A percentile compares a stretch with the other conserved stretches of the same genome.
phyloP scores from a whole-genome alignment of 2,329 filamentous ascomycete genomes.

The Colletotrichum tabaci region DNA sequence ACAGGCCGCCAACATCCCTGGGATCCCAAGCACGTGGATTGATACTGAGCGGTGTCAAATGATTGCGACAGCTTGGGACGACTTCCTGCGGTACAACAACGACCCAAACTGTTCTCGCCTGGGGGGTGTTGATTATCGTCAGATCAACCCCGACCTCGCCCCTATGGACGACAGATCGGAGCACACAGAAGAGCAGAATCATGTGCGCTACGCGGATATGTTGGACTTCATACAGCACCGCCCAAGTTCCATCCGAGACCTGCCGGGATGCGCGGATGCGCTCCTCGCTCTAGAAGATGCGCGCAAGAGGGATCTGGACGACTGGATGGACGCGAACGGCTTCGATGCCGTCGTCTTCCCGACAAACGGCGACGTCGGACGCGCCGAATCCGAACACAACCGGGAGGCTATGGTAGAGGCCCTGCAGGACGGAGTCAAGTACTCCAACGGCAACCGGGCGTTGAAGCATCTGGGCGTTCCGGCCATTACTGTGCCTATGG shows the following conservation, averaged over 20 bases:
- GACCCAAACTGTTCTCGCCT: constrained; percentile 57
- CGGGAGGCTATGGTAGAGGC: too few relatives aligned
- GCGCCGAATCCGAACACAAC: constrained; percentile 24
- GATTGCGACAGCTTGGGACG: constrained; percentile 63
- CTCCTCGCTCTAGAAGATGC: constrained; percentile 28
- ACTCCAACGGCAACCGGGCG: too few relatives aligned
- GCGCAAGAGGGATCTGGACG: constrained; percentile 29
- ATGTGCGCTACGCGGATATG: constrained; percentile 37
- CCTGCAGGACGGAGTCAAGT: too few relatives aligned
- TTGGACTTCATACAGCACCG: constrained; percentile 26
- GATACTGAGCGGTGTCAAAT: constrained; percentile 55
- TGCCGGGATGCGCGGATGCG: constrained; percentile 22
- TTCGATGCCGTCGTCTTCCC: constrained; percentile 32
- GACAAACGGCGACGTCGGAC: constrained; percentile 33
- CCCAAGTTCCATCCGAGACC: constrained; percentile 1
- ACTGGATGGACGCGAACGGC: constrained; percentile 34
- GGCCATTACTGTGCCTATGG: too few relatives aligned
- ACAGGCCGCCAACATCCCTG: constrained; percentile 32
- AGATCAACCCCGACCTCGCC: constrained; percentile 46
- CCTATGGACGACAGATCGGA: constrained; percentile 29
- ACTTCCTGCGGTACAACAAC: constrained; percentile 61
- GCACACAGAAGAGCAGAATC: constrained; percentile 35
- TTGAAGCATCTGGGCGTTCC: too few relatives aligned
- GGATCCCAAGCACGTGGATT: constrained; percentile 55
- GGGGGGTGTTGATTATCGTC: constrained; percentile 54